These are phyloP conservation scores for Globisporangium parvum DNA, from an alignment of 352 stramenopile species.

Conservation along the genomic window DNA sequence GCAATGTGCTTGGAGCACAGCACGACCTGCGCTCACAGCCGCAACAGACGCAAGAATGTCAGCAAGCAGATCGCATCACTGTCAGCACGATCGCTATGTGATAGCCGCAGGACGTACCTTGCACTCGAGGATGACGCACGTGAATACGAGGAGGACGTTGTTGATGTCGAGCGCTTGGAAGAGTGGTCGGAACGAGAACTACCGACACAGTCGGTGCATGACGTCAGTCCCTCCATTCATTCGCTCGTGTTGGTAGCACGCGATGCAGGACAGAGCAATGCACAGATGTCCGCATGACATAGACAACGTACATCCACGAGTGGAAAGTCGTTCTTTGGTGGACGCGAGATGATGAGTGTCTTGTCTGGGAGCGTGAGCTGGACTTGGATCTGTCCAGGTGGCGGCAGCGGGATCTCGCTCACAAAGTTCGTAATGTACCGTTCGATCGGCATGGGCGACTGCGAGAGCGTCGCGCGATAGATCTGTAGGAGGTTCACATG, in stretches of 20 bases:
- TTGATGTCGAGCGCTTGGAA: conserved; percentile 90
- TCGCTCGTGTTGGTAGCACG: too few species aligned
- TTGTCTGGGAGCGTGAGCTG: conserved; percentile 83
- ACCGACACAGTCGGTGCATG: not conserved
- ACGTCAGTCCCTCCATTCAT: not conserved
- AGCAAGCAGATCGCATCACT: not conserved
- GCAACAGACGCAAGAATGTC: not conserved
- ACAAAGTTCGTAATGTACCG: conserved; percentile 97
- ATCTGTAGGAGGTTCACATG: conserved; percentile 42
- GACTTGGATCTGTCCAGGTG: conserved; percentile 88
- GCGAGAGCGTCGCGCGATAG: conserved; percentile 72
- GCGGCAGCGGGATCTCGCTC: conserved; percentile 93
- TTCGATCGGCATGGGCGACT: conserved; percentile 93
- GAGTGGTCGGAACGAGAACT: conserved; percentile 92
- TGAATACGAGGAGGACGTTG: conserved; percentile 90
- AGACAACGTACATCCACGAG: conserved; percentile 72
- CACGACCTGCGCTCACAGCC: conserved; percentile 67
- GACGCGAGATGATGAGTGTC: conserved; percentile 81
- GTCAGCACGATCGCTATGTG: not conserved
- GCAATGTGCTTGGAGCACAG: conserved; percentile 88
- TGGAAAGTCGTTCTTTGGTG: conserved; percentile 89
- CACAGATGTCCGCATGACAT: too few species aligned
- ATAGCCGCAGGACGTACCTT: conserved; percentile 44
- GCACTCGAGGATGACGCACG: conserved; percentile 86
- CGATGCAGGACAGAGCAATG: too few species aligned